Base-by-base conservation (phyloP, 2,329 filamentous ascomycete species). In the Hypoxylon rubiginosum region DNA sequence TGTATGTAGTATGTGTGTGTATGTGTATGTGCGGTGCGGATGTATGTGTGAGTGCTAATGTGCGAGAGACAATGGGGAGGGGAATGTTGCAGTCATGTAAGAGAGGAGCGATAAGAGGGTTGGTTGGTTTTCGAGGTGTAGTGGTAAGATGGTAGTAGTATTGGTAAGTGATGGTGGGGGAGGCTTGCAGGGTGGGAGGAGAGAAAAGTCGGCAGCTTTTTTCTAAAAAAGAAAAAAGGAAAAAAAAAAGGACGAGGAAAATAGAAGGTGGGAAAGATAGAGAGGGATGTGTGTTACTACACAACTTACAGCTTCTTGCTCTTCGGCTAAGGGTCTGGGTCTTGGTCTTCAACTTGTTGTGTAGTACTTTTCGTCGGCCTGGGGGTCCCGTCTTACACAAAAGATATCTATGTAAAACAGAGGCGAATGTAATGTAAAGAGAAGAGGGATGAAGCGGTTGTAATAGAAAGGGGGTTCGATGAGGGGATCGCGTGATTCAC, bases 41-140 rank as follows among this genome's bases (percentile, higher is more conserved):
- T 61, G 54, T 53, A 26, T 55, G 71, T 67, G 64, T 62, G 66
- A 66, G 61, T 66, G 56, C 58, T 67, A 58, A 41, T 67, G 52
- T 71, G 58, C 60, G 62, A 67, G 62, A 73, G 70, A 76, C 68
- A 71, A 71, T 70, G 68, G 64, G 59, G 66, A 67, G 70, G 67
- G 66, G 64, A 67, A 65, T 68, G 64, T 68, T 69, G 67, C 69
- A 71, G 69, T 70, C 41, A 63, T 61, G 56, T 61, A 64, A 60
- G 68, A 54, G 65, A 67, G 55, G 64, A 67, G 55, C 64, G 71
- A 69, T 68, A 71, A 72, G 72, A 73, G 71, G 39, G 71, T 74
- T 70, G 73, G 72, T 62, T 64, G 54, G 61, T n/a, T 45, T 57
- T 70, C 45, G 58, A 63, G 59, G 68, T 68, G 60, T 64, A 62